Base-by-base conservation (phyloP, 208 protist genomes). In the Acanthamoeba lenticulata region DNA sequence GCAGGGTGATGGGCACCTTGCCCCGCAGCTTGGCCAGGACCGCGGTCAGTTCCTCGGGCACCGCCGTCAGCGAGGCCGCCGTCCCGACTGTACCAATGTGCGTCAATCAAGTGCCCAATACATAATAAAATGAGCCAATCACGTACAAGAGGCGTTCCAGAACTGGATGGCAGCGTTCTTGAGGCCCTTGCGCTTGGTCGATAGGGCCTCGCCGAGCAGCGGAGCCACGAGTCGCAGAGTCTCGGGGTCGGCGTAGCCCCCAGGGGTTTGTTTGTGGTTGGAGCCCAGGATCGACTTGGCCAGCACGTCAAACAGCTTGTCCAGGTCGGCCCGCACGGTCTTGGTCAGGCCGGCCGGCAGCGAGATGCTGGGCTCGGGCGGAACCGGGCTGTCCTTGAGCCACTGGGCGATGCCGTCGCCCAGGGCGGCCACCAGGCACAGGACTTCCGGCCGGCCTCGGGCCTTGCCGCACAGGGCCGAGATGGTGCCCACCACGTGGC, bases 1-100 rank as follows among this genome's bases (percentile, higher is more conserved):
- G 72, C n/a, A 83, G 42, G 38, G 44, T 83, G 72, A 83, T 83
- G 72, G 72, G 72, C 38, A 83, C 72, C 72, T 83, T 83, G 34
- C 38, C 72, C 40, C 27, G 27, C 19, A 83, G 40, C 32, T 83
- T 83, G 72, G 34, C 40, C 72, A 83, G 24, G 2, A 83, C 72
- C 2, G 40, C 7, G 72, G 49, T 32, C 72, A 83, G 72, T 11
- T 13, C 40, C 38, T 83, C 72, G 15, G 72, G 72, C 0, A 83
- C 40, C 6, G 4, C 6, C 60, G 19, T 7, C 17, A 83, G 72
- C 4, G 72, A 52, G 1, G 72, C 0, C 27, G 38, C 34, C 17
- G 72, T 83, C 11, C 72, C 72, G 32, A 83, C 72, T 83, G 36
- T 24, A 1, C 72, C 27, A 27, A 36, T 27, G 24, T 36, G 19